Conservation (phyloP, 345 rosid genomes). For the Gossypium longicalyx region DNA sequence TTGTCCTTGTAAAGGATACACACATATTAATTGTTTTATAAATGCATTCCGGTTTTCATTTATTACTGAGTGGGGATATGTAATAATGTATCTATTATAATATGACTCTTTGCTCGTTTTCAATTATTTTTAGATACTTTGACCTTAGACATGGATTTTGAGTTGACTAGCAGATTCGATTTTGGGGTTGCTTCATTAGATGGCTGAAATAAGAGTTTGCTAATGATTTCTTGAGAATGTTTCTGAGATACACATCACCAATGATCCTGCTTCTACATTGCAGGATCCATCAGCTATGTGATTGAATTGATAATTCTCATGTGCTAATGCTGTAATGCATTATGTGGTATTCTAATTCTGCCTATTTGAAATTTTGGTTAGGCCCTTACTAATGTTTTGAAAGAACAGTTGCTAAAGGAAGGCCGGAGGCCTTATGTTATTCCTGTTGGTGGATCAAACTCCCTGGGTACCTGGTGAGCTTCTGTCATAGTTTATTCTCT, state of each 20-base stretch:
- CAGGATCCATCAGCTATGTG: not conserved
- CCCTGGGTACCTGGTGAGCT: slow-evolving; percentile 90
- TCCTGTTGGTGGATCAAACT: slow-evolving; percentile 95
- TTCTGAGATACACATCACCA: not conserved
- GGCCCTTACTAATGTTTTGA: slow-evolving; percentile 67
- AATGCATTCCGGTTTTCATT: not conserved
- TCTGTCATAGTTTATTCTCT: not conserved
- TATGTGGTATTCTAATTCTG: not conserved
- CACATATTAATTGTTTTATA: not conserved
- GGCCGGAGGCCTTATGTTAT: slow-evolving; percentile 86
- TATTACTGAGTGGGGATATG: not conserved
- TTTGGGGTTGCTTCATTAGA: not conserved
- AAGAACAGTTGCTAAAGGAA: slow-evolving; percentile 71
- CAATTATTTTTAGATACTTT: not conserved
- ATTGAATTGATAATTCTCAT: not conserved
- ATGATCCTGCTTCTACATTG: slow-evolving; percentile 1
- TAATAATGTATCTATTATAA: not conserved
- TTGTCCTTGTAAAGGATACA: not conserved
- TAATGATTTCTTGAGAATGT: not conserved
- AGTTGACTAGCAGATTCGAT: not conserved
- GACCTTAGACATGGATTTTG: slow-evolving; percentile 1
- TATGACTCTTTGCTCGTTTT: not conserved
- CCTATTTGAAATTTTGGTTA: slow-evolving; percentile 27
- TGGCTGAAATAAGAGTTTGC: not conserved
- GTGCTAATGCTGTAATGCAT: not conserved